A percentile compares a stretch with the other conserved stretches of the same genome.
These are phyloP conservation scores for Candida labiduridarum DNA, from an alignment of 1,139 yeast species.

Conservation along the genomic window DNA sequence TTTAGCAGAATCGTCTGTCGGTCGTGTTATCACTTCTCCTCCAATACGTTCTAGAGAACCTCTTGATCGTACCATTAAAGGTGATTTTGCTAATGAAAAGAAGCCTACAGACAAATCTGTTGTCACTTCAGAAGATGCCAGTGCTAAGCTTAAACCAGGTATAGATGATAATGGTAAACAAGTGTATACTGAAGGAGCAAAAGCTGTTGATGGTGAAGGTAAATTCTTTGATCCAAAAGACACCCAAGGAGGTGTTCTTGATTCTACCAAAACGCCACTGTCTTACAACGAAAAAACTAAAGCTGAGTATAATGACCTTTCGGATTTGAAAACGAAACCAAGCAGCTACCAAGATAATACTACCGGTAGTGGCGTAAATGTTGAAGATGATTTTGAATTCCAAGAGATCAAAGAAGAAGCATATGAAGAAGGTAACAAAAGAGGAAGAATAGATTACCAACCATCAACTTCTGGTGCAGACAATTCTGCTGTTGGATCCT, in stretches of 20 bases:
- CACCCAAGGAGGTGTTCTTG: constrained; percentile 21
- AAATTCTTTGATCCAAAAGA: constrained; percentile 39
- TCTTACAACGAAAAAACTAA: constrained; percentile 19
- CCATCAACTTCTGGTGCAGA: constrained; percentile 6
- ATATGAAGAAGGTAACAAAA: constrained; percentile 17
- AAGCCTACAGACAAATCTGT: constrained; percentile 30
- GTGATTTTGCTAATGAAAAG: constrained; percentile 38
- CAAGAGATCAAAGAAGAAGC: constrained; percentile 17
- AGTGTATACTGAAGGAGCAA: constrained; percentile 32
- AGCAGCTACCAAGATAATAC: constrained; percentile 25
- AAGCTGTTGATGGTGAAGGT: constrained; percentile 32
- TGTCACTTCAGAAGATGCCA: constrained; percentile 14
- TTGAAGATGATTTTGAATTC: constrained; percentile 13
- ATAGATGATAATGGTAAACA: constrained; percentile 25
- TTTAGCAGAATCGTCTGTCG: constrained; percentile 27
- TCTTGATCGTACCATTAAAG: constrained; percentile 29
- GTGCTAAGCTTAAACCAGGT: constrained; percentile 8
- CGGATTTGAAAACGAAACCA: constrained; percentile 35
- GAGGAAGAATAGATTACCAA: constrained; percentile 12
- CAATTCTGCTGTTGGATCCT: constrained; percentile 9
- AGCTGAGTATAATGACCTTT: constrained; percentile 24
- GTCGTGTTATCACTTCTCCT: constrained; percentile 35
- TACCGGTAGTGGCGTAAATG: constrained; percentile 14
- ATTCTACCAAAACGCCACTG: constrained; percentile 12
- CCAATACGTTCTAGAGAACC: constrained; percentile 34